phyloP scores from a whole-genome alignment of 441 rosid species.

The Corymbia calophylla region DNA sequence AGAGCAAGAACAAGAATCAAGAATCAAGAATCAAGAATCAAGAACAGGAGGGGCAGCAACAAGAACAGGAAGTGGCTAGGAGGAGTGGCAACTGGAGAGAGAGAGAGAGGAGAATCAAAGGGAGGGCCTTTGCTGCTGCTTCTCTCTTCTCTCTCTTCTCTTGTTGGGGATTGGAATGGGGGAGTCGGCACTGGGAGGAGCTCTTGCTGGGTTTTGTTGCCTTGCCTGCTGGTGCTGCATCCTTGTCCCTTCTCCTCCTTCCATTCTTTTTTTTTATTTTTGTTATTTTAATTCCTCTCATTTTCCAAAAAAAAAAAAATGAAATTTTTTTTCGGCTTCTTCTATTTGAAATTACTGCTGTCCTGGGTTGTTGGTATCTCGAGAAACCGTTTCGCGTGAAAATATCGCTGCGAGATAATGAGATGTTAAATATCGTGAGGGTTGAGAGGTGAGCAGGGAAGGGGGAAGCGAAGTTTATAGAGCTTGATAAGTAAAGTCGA shows the following conservation, averaged over 20 bases:
- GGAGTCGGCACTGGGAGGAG: background rate
- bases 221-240: background rate
- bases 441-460: background rate
- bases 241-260: background rate
- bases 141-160: background rate
- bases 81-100: too few species aligned
- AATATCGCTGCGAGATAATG: background rate
- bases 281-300: background rate
- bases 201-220: background rate
- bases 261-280: background rate
- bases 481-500: background rate
- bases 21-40: too few species aligned
- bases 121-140: background rate
- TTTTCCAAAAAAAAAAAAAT: background rate
- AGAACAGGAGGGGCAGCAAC: too few species aligned
- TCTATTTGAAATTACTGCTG: background rate
- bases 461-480: accelerated
- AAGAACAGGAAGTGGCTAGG: background rate
- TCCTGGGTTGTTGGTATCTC: background rate
- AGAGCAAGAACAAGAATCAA: background rate
- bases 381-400: background rate
- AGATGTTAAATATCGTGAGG: background rate
- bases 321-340: too few species aligned
- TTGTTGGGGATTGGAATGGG: background rate
- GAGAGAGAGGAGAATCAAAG: background rate